Conservation (phyloP, 1,284 basidiomycete species). For the Lentinula novae-zelandiae region DNA sequence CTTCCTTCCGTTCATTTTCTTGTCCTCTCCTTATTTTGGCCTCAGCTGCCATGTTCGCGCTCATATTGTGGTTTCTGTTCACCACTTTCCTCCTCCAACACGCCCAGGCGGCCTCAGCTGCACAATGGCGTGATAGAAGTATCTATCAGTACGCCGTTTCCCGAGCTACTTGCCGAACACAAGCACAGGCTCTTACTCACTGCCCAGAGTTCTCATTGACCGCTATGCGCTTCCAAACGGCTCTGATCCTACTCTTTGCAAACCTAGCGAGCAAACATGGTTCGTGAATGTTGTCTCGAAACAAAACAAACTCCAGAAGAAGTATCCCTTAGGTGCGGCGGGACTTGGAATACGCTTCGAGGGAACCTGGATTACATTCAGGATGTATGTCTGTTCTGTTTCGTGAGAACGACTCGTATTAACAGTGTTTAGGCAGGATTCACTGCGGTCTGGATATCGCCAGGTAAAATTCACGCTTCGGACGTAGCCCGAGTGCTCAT, state of each 20-base stretch:
- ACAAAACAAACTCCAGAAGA: not conserved
- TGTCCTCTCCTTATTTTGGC: slow-evolving; percentile 9
- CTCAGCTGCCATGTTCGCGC: slow-evolving; percentile 10
- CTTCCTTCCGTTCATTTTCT: slow-evolving; percentile 11
- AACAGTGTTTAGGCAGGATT: slow-evolving; percentile 51
- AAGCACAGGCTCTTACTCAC: not conserved
- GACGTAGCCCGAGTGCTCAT: not conserved
- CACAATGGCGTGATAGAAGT: slow-evolving; percentile 35
- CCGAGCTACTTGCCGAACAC: not conserved
- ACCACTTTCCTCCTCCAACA: not conserved
- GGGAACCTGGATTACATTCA: slow-evolving; percentile 80
- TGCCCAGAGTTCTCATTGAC: slow-evolving; percentile 64
- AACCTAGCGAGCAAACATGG: slow-evolving; percentile 53
- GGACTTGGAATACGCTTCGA: slow-evolving; percentile 57
- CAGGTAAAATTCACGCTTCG: slow-evolving; percentile 19
- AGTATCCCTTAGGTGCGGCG: slow-evolving; percentile 47
- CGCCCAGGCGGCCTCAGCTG: slow-evolving; percentile 34
- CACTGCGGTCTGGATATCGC: slow-evolving; percentile 66
- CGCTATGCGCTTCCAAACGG: slow-evolving; percentile 65
- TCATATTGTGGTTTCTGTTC: slow-evolving; percentile 6
- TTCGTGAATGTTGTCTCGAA: not conserved
- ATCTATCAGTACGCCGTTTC: slow-evolving; percentile 19
- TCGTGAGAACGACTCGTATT: not conserved
- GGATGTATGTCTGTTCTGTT: slow-evolving; percentile 20
- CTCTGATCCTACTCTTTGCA: slow-evolving; percentile 51